Evolutionary conservation across 352 stramenopile species (phyloP), one percentile per base, ranked within the genome.

Genomic region (Globisporangium ultimum): DNA sequence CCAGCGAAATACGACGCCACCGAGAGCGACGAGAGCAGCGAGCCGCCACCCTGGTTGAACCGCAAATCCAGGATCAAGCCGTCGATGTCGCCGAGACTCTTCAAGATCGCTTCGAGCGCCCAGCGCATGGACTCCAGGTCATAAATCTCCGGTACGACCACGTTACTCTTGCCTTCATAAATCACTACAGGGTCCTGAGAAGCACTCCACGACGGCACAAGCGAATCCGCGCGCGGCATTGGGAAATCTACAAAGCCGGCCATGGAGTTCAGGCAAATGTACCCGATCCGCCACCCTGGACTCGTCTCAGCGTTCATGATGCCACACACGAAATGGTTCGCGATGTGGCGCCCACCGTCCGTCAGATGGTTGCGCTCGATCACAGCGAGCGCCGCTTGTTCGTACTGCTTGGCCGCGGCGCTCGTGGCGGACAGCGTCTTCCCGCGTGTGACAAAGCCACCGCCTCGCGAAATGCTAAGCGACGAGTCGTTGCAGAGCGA

Each of bases 51-150:
- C 63, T 75, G 65, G 55, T 91, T 94, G 51, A 86, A 88, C 18
- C 84, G 80, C 28, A 94, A 50, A 50, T 94, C 84, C 40, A 94
- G 50, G 53, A 94, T 87, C 17, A 94, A 56, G 17, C 77, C 84
- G 34, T 91, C 80, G 13, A 91, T 54, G 15, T 80, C 72, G n/a
- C 75, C 72, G 7, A 91, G 63, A 9, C 74, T 74, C 24, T 78
- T 63, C 43, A 93, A 72, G 22, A 94, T 86, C 10, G 84, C 82
- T 69, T 94, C 82, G n/a, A 94, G 62, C 28, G 84, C 87, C 84
- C 84, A 94, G 15, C 82, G 82, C 82, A 94, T 92, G 8, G 82
- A 86, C 65, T 94, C 84, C n/a, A 94, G 56, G 58, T 94, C 84
- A 58, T 90, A 94, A 18, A 90, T 84, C 66, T 92, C 80, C 1